Evolutionary conservation across 2,329 filamentous ascomycete genomes (phyloP).

Genomic region (Tolypocladium endophyticum): DNA sequence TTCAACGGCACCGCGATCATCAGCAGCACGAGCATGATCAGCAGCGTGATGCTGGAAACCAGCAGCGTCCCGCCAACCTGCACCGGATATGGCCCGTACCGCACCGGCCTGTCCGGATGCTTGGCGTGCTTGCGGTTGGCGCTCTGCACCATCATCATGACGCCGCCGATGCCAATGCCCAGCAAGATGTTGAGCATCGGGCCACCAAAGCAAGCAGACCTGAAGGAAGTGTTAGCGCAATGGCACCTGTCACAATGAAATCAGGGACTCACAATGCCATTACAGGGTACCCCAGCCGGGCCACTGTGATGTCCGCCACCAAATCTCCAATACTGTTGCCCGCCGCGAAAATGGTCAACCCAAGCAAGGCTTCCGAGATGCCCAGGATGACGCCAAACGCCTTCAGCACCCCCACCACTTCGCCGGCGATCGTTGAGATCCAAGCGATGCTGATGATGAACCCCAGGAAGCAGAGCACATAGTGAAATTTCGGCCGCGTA

Average conservation of each 20-base stretch:
- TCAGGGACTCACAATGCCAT: slow-evolving; percentile 62
- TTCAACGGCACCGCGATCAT: slow-evolving; percentile 76
- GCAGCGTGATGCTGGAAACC: slow-evolving; percentile 72
- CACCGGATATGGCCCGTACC: slow-evolving; percentile 71
- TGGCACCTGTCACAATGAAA: neutral
- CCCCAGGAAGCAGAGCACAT: slow-evolving; percentile 74
- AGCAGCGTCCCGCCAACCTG: slow-evolving; percentile 76
- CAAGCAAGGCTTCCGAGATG: slow-evolving; percentile 90
- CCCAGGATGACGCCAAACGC: slow-evolving; percentile 82
- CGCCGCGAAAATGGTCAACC: slow-evolving; percentile 90
- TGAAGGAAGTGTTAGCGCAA: slow-evolving; percentile 12
- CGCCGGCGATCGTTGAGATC: slow-evolving; percentile 91
- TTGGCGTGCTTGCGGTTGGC: slow-evolving; percentile 55
- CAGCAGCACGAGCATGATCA: slow-evolving; percentile 69
- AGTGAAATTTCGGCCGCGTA: slow-evolving; percentile 61
- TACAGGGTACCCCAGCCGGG: slow-evolving; percentile 84
- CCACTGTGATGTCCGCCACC: slow-evolving; percentile 90
- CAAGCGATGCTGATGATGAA: slow-evolving; percentile 89
- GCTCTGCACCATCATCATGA: slow-evolving; percentile 71
- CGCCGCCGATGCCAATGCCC: slow-evolving; percentile 83
- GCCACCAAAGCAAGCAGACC: slow-evolving; percentile 91
- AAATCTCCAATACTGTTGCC: slow-evolving; percentile 92
- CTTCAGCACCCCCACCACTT: slow-evolving; percentile 92
- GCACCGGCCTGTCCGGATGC: slow-evolving; percentile 53
- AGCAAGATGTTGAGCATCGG: slow-evolving; percentile 96